Evolutionary conservation across 441 rosid species (phyloP).

Genomic region (Bruguiera hainesii): DNA sequence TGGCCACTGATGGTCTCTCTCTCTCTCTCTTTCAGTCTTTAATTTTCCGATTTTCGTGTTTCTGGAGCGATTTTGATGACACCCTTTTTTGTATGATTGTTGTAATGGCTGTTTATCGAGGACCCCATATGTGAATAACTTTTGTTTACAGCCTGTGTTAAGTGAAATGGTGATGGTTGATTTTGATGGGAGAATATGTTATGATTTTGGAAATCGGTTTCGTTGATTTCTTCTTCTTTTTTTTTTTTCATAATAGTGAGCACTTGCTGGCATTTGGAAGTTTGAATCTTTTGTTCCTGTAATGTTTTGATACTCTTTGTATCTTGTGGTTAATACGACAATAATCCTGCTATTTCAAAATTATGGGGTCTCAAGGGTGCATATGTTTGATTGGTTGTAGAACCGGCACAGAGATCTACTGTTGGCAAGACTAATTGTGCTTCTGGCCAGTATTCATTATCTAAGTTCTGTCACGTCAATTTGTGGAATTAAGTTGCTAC

Average conservation of each 20-base stretch:
- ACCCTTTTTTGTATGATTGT: too few species aligned
- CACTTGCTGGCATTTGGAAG: neutral
- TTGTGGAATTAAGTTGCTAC: too few species aligned
- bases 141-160: too few species aligned
- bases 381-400: neutral
- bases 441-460: neutral
- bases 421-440: neutral
- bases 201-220: neutral
- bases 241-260: neutral
- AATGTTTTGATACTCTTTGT: constrained; percentile 2
- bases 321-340: neutral
- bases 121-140: too few species aligned
- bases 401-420: neutral
- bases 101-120: too few species aligned
- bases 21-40: neutral
- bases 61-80: neutral
- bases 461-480: neutral
- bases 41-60: neutral
- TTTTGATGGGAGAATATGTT: neutral
- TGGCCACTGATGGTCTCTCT: constrained; percentile 48
- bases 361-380: neutral
- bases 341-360: neutral
- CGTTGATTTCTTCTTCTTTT: neutral
- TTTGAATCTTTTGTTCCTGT: neutral
- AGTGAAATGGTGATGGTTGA: too few species aligned